phyloP scores from a whole-genome alignment of 2,329 filamentous ascomycete species.

The Pseudogymnoascus sp. region DNA sequence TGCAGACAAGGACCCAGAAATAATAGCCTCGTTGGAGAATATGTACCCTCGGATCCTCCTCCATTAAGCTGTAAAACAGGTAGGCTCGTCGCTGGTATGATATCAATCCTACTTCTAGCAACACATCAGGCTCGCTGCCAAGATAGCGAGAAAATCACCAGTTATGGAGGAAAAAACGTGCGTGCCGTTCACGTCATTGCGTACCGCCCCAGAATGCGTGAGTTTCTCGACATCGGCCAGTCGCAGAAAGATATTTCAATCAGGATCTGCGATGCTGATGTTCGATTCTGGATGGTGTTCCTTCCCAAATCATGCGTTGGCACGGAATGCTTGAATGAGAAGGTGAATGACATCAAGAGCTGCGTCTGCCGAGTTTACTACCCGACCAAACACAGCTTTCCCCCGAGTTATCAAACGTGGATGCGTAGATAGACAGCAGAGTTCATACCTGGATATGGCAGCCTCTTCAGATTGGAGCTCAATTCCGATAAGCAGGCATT shows the following conservation, averaged over 20 bases:
- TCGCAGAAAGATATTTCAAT: slow-evolving; percentile 28
- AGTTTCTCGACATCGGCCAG: background rate
- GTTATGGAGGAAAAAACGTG: background rate
- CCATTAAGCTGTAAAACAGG: too few species aligned
- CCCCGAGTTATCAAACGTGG: slow-evolving; percentile 20
- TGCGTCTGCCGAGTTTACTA: slow-evolving; percentile 37
- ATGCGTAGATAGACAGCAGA: slow-evolving; percentile 31
- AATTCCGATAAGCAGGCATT: slow-evolving; percentile 31
- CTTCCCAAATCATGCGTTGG: too few species aligned
- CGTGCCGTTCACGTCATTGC: background rate
- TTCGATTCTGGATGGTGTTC: too few species aligned
- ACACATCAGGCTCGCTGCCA: background rate
- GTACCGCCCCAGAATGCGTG: background rate
- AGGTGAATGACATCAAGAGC: slow-evolving; percentile 16
- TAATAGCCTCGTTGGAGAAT: too few species aligned
- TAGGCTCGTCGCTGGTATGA: too few species aligned
- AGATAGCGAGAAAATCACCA: background rate
- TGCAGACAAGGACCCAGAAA: too few species aligned
- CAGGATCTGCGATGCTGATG: too few species aligned
- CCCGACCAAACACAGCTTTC: slow-evolving; percentile 29
- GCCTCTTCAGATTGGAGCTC: slow-evolving; percentile 45
- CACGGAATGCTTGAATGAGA: slow-evolving; percentile 30
- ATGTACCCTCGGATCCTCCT: too few species aligned
- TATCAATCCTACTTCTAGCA: background rate
- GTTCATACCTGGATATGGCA: slow-evolving; percentile 46